Evolutionary conservation across 768 basidiomycete genomes (phyloP), one percentile per base, ranked within the genome.

Genomic region (Leucocoprinus birnbaumii): DNA sequence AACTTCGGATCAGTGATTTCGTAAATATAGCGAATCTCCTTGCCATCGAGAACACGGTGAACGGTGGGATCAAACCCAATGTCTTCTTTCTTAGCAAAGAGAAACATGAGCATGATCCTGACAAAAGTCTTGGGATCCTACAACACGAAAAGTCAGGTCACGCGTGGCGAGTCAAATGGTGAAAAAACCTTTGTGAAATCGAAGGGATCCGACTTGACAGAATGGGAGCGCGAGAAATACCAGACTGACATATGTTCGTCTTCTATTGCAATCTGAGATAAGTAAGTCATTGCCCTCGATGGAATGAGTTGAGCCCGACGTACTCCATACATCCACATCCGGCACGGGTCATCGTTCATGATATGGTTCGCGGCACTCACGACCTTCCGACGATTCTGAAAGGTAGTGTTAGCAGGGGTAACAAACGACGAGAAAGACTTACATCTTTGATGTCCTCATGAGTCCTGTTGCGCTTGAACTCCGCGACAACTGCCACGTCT

Each of bases 231-330:
- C 1, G 43, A 54, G 38, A 58, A 58, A 35, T 58, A 54, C 57
- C 57, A 54, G 0, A 58, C 11, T 9, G 47, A 43, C 38, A 53
- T 53, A 3, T 19, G 14, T 3, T 26, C 14, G 44, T 37, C 52
- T 40, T 58, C 57, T 16, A 58, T 48, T 10, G 57, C 42, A 16
- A 58, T 34, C 57, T 58, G n/a, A n/a, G n/a, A n/a, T n/a, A n/a
- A n/a, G n/a, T n/a, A n/a, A n/a, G n/a, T n/a, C n/a, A n/a, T n/a
- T n/a, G n/a, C n/a, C n/a, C n/a, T n/a, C n/a, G n/a, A n/a, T n/a
- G n/a, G n/a, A n/a, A n/a, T n/a, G n/a, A n/a, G n/a, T n/a, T n/a
- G n/a, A n/a, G n/a, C n/a, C n/a, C n/a, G 5, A 44, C 51, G 16
- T 52, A 52, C 51, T 7, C 41, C 51, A 26, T 52, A 52, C 19